These are phyloP conservation scores for Podila verticillata DNA, from an alignment of 192 early-diverging fungal genomes.

Conservation along the genomic window DNA sequence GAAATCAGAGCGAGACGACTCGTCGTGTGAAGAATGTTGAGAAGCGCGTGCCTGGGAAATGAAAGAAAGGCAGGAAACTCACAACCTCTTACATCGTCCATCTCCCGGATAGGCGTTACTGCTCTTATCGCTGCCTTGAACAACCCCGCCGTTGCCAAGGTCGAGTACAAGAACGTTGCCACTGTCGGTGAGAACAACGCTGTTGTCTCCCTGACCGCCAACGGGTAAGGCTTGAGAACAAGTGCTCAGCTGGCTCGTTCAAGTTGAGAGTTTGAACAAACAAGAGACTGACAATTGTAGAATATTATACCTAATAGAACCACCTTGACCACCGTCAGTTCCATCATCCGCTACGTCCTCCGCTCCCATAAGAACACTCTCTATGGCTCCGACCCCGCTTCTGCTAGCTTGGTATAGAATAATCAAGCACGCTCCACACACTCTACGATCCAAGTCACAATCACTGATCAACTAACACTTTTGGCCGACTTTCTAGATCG, in stretches of 20 bases:
- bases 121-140: slow-evolving; percentile 62
- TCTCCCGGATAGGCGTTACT: background rate
- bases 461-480: background rate
- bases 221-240: slow-evolving; percentile 21
- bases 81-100: background rate
- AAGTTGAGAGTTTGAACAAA: no score
- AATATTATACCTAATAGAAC: slow-evolving; percentile 3
- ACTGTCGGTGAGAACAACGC: slow-evolving; percentile 48
- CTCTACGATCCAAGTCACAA: no score
- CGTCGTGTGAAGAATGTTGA: no score
- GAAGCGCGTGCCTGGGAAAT: no score
- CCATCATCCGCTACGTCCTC: slow-evolving; percentile 39
- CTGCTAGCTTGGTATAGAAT: slow-evolving; percentile 30
- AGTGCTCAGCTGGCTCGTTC: no score
- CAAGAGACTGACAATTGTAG: no score
- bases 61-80: no score
- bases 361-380: slow-evolving; percentile 48
- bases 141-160: slow-evolving; percentile 47
- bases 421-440: background rate
- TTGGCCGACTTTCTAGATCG: slow-evolving; percentile 45
- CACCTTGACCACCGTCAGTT: slow-evolving; percentile 35
- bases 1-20: no score
- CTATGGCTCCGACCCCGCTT: slow-evolving; percentile 40
- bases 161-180: slow-evolving; percentile 62
- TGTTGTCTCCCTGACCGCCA: slow-evolving; percentile 21